Conservation (phyloP, 768 basidiomycete genomes). For the Scleroderma bovista region DNA sequence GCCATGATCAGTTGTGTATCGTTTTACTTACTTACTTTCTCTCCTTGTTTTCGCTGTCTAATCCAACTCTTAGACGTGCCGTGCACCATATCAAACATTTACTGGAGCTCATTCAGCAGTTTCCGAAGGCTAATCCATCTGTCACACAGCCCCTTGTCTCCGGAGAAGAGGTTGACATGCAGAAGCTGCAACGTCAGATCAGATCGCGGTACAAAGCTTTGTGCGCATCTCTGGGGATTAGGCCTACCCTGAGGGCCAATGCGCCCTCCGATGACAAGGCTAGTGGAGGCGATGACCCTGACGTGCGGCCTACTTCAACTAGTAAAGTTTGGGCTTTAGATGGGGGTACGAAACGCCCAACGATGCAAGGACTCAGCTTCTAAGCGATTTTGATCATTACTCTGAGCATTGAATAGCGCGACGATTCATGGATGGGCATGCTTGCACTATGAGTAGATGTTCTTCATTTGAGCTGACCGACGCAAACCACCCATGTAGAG, state of each 20-base stretch:
- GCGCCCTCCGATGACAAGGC: slow-evolving; percentile 1
- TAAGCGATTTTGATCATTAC: slow-evolving; percentile 1
- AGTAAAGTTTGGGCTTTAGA: slow-evolving; percentile 10
- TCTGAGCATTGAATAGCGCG: no score
- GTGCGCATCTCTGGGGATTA: slow-evolving; percentile 75
- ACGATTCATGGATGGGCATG: no score
- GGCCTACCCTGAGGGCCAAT: slow-evolving; percentile 37
- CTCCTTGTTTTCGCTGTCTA: background rate
- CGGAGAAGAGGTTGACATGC: slow-evolving; percentile 55
- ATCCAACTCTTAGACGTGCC: slow-evolving; percentile 40
- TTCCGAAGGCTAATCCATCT: slow-evolving; percentile 75
- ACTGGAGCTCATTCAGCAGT: slow-evolving; percentile 63
- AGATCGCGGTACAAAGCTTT: slow-evolving; percentile 83
- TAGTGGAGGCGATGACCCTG: slow-evolving; percentile 6
- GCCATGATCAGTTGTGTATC: slow-evolving; percentile 44
- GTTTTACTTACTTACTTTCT: no score
- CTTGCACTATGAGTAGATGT: no score
- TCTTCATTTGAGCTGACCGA: background rate
- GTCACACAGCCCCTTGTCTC: slow-evolving; percentile 26
- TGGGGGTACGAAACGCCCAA: slow-evolving; percentile 8
- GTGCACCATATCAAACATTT: slow-evolving; percentile 62
- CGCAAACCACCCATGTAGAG: background rate
- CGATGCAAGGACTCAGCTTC: slow-evolving; percentile 15
- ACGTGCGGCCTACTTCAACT: background rate
- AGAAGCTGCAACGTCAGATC: slow-evolving; percentile 75